Conservation (phyloP, 2,329 filamentous ascomycete genomes). For the Pyrenochaeta sp. region DNA sequence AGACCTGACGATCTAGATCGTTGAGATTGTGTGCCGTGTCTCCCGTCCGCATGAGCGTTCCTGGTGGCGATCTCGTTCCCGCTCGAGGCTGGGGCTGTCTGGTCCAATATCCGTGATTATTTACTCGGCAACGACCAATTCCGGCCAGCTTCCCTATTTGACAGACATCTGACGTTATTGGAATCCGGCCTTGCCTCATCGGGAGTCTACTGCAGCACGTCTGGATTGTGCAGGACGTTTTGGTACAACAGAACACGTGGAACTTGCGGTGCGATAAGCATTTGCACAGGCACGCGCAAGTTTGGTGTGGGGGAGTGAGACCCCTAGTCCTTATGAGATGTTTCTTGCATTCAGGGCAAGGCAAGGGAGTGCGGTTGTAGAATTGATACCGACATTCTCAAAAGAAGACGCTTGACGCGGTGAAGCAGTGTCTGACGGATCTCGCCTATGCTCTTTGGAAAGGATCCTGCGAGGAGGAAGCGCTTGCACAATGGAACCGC, state of each 20-base stretch:
- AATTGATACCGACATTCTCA: background rate
- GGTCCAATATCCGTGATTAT: slow-evolving; percentile 1
- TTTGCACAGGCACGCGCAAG: slow-evolving; percentile 20
- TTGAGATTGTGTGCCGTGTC: background rate
- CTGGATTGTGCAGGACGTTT: slow-evolving; percentile 21
- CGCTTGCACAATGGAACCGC: background rate
- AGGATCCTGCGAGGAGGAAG: background rate
- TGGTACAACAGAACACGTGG: slow-evolving; percentile 35
- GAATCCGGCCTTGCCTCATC: slow-evolving; percentile 26
- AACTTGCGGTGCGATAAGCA: slow-evolving; percentile 17
- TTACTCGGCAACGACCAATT: slow-evolving; percentile 7
- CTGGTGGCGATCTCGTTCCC: slow-evolving; percentile 13
- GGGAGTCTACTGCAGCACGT: slow-evolving; percentile 27
- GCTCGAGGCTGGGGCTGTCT: background rate
- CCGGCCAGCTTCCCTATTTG: background rate
- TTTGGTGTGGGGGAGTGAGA: slow-evolving; percentile 22
- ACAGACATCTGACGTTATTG: slow-evolving; percentile 4
- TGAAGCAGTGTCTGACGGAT: background rate
- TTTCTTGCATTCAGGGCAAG: slow-evolving; percentile 22
- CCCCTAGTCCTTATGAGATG: slow-evolving; percentile 14
- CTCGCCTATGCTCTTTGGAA: slow-evolving; percentile 1
- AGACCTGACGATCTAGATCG: background rate
- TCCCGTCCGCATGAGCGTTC: background rate
- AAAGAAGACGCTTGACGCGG: background rate
- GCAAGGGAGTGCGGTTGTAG: slow-evolving; percentile 27